Evolutionary conservation across 106 monocot genomes (phyloP).

Genomic region (Vanilla planifolia): DNA sequence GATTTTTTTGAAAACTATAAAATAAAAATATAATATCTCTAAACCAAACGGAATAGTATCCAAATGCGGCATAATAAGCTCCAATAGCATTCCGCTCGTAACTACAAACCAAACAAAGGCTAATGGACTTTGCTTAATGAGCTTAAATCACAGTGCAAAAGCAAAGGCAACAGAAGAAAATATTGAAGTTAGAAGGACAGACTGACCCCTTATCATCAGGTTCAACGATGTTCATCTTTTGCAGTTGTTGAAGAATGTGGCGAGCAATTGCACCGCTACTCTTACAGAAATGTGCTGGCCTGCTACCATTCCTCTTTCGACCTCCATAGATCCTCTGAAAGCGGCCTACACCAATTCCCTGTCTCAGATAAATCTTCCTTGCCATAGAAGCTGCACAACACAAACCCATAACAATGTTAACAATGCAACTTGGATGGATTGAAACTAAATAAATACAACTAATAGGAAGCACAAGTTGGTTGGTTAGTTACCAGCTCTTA

Average conservation of each 20-base stretch:
- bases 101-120: too few species aligned
- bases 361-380: constrained; percentile 36
- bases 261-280: constrained; percentile 67
- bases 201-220: constrained; percentile 43
- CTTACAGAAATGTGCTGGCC: constrained; percentile 78
- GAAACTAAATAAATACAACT: not conserved
- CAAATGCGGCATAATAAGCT: not conserved
- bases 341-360: constrained; percentile 37
- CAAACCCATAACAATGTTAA: not conserved
- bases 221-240: constrained; percentile 53
- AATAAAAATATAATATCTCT: not conserved
- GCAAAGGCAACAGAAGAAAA: too few species aligned
- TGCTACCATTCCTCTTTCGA: constrained; percentile 36
- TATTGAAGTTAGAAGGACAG: not conserved
- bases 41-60: not conserved
- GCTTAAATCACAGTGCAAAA: too few species aligned
- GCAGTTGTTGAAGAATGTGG: constrained; percentile 51
- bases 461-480: not conserved
- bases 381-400: constrained; percentile 30
- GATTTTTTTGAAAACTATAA: too few species aligned
- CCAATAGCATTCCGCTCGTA: too few species aligned
- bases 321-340: constrained; percentile 45
- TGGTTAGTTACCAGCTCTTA: constrained; percentile 21
- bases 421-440: not conserved
- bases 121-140: too few species aligned